Percentiles rank a stretch among this genome's conserved stretches.
phyloP scores from a whole-genome alignment of 106 monocot species.

The Posidonia australis region DNA sequence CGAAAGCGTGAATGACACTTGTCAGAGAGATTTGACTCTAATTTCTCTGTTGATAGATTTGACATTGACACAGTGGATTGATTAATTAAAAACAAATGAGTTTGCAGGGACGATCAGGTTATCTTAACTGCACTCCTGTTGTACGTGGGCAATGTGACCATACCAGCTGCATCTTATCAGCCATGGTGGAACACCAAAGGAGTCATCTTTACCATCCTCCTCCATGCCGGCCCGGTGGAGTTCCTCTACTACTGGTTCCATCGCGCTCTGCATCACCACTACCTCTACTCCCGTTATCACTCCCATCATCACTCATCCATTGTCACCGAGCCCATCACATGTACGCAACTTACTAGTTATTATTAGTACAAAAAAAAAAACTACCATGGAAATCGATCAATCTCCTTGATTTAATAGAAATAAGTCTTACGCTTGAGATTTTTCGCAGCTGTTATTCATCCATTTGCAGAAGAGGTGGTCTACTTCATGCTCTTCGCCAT shows the following conservation, averaged over 20 bases:
- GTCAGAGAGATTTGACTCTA: no score
- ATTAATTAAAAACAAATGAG: background rate
- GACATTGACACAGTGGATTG: no score
- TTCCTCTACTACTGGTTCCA: conserved; percentile 99
- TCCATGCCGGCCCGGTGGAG: conserved; percentile 74
- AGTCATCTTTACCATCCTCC: conserved; percentile 21
- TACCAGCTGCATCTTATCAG: conserved; percentile 14
- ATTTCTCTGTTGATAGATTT: no score
- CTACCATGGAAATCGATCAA: background rate
- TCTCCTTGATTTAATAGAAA: background rate
- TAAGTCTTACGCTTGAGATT: background rate
- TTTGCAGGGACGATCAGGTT: conserved; percentile 81
- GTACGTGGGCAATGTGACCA: conserved; percentile 16
- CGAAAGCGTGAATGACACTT: no score
- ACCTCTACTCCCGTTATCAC: conserved; percentile 89
- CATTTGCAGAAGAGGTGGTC: conserved; percentile 53
- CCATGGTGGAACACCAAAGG: conserved; percentile 56
- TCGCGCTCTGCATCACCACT: conserved; percentile 82
- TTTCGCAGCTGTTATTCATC: conserved; percentile 66
- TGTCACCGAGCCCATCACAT: conserved; percentile 90
- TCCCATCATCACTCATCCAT: conserved; percentile 93
- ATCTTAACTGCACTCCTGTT: conserved; percentile 48
- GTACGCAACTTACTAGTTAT: conserved; percentile 7
- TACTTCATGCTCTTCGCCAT: conserved; percentile 62
- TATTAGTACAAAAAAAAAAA: no score